Percentiles rank a stretch among this genome's conserved stretches.
These are phyloP conservation scores for Bryum argenteum DNA, from an alignment of 225 moss, liverwort and hornwort genomes.

Conservation along the genomic window DNA sequence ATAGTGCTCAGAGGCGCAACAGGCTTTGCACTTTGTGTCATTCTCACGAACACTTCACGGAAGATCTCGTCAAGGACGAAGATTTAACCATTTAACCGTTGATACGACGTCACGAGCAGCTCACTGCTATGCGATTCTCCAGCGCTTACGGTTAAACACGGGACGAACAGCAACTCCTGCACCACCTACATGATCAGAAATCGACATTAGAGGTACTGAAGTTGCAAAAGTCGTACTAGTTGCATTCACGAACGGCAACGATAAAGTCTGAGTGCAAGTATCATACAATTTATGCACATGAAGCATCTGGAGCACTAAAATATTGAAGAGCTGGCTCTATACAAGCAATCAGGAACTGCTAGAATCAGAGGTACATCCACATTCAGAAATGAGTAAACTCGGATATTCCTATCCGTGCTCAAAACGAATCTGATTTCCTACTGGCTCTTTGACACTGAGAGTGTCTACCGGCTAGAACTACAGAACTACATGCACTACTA, in stretches of 20 bases:
- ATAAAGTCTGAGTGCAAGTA: too few species aligned
- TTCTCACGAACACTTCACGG: background rate
- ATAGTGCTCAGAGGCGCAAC: conserved; percentile 21
- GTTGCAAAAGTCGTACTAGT: background rate
- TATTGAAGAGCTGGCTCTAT: background rate
- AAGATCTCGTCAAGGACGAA: conserved; percentile 2
- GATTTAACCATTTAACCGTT: conserved; percentile 4
- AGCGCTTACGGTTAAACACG: background rate
- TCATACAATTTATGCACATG: background rate
- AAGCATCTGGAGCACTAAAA: background rate
- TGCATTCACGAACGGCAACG: background rate
- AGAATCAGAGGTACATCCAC: background rate
- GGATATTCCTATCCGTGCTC: background rate
- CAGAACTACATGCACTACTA: background rate
- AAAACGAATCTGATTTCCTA: background rate
- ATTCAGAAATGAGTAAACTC: background rate
- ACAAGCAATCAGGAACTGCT: background rate
- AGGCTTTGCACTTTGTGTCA: conserved; percentile 33
- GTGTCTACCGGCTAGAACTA: background rate
- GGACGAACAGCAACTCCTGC: background rate
- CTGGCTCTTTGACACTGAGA: background rate
- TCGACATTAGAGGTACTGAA: background rate
- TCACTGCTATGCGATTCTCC: conserved; percentile 8
- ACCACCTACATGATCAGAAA: conserved; percentile 13
- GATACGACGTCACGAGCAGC: background rate